phyloP scores from a whole-genome alignment of 2,329 filamentous ascomycete genomes.

The Trichoderma sp. region DNA sequence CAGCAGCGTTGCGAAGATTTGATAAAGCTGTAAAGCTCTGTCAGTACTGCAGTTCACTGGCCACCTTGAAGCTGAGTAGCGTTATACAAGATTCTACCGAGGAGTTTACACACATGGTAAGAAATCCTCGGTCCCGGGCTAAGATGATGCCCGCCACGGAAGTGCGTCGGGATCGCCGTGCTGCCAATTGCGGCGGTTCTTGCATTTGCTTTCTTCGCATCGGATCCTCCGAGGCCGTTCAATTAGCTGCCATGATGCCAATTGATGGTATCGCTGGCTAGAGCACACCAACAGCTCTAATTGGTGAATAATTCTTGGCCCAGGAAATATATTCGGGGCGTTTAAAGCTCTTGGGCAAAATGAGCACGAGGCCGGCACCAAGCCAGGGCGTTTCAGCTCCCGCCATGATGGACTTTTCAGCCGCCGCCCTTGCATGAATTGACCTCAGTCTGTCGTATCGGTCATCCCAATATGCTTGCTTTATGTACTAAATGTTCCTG shows the following conservation, averaged over 20 bases:
- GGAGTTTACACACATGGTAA: not conserved
- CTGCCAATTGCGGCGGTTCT: not conserved
- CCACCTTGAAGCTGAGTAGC: not conserved
- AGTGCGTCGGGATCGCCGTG: not conserved
- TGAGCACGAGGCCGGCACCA: not conserved
- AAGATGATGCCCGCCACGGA: not conserved
- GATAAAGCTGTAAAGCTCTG: not conserved
- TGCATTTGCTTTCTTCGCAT: not conserved
- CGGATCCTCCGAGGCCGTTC: not conserved
- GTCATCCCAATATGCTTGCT: not conserved
- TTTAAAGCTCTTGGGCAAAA: not conserved
- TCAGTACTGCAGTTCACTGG: not conserved
- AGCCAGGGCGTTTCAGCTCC: not conserved
- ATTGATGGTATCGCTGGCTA: not conserved
- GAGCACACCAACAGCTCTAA: not conserved
- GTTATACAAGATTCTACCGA: not conserved
- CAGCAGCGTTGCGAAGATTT: not conserved
- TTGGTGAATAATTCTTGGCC: not conserved
- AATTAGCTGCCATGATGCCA: not conserved
- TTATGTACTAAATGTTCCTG: not conserved
- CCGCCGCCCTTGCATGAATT: not conserved
- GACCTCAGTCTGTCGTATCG: not conserved
- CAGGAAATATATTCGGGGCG: not conserved
- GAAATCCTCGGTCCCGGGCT: not conserved
- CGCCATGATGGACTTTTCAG: not conserved